Base-by-base conservation (phyloP, 176 grass and related monocot species). In the Melocanna baccifera region DNA sequence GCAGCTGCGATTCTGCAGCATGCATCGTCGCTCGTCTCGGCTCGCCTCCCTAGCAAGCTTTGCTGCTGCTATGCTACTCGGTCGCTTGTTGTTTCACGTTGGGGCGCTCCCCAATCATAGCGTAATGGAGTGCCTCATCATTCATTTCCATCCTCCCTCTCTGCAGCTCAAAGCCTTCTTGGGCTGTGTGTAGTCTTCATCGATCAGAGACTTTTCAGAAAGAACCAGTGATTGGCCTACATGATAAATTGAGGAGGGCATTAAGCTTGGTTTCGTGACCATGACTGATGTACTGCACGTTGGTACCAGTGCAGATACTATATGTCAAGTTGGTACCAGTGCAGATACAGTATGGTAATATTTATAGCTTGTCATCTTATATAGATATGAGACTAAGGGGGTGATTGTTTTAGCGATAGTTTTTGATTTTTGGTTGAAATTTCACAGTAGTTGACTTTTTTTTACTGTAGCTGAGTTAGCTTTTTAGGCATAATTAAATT, bases 51-150 rank as follows among this genome's bases (percentile, higher is more conserved):
- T 32, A 48, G 32, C 57, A 0, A 41, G 79, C 73, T 51, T 75
- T 72, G 45, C 28, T 28, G 56, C 63, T 88, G 68, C 41, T 68
- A 75, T 45, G 81, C 80, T 92, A 59, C 82, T 87, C 82, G 81
- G 84, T 85, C 71, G 66, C 76, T 83, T 80, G 78, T 69, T 87
- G 82, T 58, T 82, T 85, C 76, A 78, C 84, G 74, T 83, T 45
- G 84, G 84, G 90, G 52, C 75, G 63, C 36, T 64, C 81, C 42
- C 87, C 88, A 92, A 90, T 92, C 91, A 92, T 92, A 85, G 68
- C 70, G 85, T 84, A 85, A 90, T 92, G 65, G 88, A 92, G 87
- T 92, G 81, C 87, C 87, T 69, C 73, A 87, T 90, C 85, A 87
- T 92, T 92, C 88, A 87, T 62, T 76, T 71, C 74, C 62, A 30